These are phyloP conservation scores for Breviolum minutum DNA, from an alignment of 73 alveolate species.

Conservation along the genomic window DNA sequence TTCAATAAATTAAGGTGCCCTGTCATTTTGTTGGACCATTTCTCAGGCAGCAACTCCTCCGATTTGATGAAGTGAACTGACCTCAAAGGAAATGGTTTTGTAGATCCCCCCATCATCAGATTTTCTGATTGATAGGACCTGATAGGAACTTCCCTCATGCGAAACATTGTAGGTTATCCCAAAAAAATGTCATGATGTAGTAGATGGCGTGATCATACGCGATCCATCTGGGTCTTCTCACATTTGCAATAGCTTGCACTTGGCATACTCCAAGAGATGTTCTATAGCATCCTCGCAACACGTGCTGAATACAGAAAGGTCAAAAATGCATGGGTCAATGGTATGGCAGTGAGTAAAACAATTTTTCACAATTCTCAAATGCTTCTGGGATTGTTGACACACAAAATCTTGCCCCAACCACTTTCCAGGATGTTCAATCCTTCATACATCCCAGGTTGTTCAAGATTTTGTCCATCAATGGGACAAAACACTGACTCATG, in stretches of 20 bases:
- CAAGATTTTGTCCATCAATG: background rate
- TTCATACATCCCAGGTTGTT: background rate
- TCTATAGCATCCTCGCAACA: background rate
- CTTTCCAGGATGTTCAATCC: background rate
- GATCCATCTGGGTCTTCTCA: background rate
- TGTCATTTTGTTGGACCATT: background rate
- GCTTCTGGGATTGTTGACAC: background rate
- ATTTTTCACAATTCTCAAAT: background rate
- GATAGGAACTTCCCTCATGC: background rate
- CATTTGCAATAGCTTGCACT: conserved; percentile 25
- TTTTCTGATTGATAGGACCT: background rate
- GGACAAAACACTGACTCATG: too few relatives aligned
- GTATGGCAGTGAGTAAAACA: background rate
- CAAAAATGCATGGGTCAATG: background rate
- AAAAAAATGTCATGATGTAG: background rate
- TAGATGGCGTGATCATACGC: background rate
- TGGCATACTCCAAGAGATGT: background rate
- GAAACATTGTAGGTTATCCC: background rate
- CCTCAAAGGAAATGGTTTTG: background rate
- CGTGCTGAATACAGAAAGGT: too few relatives aligned
- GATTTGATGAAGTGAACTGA: conserved; percentile 40
- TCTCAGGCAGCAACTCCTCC: conserved; percentile 1
- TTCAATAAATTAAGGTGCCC: background rate
- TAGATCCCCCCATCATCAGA: background rate
- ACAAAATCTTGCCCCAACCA: too few relatives aligned